These are phyloP conservation scores for Ophiorrhiza pumila DNA, from an alignment of 257 asterid genomes.

Conservation along the genomic window DNA sequence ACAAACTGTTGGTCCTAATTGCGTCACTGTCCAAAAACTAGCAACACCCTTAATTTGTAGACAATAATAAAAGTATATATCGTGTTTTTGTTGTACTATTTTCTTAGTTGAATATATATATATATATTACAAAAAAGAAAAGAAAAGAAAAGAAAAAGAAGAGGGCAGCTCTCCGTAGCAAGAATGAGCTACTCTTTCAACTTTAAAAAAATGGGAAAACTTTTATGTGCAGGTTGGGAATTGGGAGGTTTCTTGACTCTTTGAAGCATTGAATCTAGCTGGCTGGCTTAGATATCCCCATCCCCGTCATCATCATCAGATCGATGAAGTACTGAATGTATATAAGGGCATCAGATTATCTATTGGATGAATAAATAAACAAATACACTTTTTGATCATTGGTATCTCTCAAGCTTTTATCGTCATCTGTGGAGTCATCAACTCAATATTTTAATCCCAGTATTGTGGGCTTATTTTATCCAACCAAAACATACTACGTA, in stretches of 20 bases:
- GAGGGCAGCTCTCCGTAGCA: slow-evolving; percentile 1
- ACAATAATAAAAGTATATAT: slow-evolving; percentile 13
- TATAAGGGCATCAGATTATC: not conserved
- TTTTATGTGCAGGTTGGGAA: no score
- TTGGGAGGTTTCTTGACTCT: no score
- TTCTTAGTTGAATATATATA: slow-evolving; percentile 5
- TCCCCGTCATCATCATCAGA: no score
- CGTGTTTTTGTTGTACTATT: not conserved
- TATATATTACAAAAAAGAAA: not conserved
- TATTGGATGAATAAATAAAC: not conserved
- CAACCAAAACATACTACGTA: no score
- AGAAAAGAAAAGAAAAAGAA: not conserved
- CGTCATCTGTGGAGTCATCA: slow-evolving; percentile 42
- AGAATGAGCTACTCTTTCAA: slow-evolving; percentile 6
- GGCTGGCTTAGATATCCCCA: no score
- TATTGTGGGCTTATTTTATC: slow-evolving; percentile 19
- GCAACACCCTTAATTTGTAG: slow-evolving; percentile 24
- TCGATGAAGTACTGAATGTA: no score
- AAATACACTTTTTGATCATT: no score
- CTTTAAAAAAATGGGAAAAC: not conserved
- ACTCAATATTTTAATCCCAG: not conserved
- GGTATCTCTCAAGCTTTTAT: slow-evolving; percentile 9
- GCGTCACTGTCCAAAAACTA: slow-evolving; percentile 16
- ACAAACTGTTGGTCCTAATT: not conserved
- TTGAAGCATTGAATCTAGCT: slow-evolving; percentile 24